Evolutionary conservation across 1,284 basidiomycete species (phyloP).

Genomic region (Boletus hoseneyae): DNA sequence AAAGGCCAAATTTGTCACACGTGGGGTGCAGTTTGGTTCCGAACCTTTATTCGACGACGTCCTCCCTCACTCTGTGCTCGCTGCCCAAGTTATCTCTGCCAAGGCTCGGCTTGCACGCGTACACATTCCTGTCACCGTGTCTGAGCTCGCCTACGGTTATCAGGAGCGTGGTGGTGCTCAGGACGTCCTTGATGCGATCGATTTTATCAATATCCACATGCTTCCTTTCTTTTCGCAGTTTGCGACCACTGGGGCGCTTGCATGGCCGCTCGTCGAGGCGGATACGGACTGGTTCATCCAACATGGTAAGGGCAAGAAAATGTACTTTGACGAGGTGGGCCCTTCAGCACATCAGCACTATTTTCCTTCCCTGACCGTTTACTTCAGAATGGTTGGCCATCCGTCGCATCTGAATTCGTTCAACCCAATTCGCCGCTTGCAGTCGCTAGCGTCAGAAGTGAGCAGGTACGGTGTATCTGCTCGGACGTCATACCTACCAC

Average conservation of each 20-base stretch:
- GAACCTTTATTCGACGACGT: constrained; percentile 70
- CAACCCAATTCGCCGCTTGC: constrained; percentile 54
- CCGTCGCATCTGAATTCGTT: constrained; percentile 49
- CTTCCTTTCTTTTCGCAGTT: constrained; percentile 63
- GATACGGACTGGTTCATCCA: constrained; percentile 64
- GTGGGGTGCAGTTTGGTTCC: constrained; percentile 69
- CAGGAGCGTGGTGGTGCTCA: constrained; percentile 50
- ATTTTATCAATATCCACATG: constrained; percentile 69
- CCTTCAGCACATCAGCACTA: background rate
- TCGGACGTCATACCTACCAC: background rate
- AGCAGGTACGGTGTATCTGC: constrained; percentile 40
- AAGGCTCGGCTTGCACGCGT: constrained; percentile 51
- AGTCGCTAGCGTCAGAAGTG: constrained; percentile 54
- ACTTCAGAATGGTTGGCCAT: constrained; percentile 70
- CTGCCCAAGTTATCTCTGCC: constrained; percentile 49
- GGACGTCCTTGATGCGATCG: constrained; percentile 59
- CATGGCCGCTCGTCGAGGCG: constrained; percentile 59
- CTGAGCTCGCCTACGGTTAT: constrained; percentile 49
- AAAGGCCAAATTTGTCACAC: constrained; percentile 64
- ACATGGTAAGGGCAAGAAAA: constrained; percentile 64
- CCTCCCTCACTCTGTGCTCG: constrained; percentile 49
- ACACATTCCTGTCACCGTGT: constrained; percentile 65
- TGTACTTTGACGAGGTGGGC: constrained; percentile 64
- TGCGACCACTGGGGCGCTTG: constrained; percentile 38
- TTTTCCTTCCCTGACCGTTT: background rate